Base-by-base conservation (phyloP, 2,329 filamentous ascomycete genomes). In the Aspergillus sp. region DNA sequence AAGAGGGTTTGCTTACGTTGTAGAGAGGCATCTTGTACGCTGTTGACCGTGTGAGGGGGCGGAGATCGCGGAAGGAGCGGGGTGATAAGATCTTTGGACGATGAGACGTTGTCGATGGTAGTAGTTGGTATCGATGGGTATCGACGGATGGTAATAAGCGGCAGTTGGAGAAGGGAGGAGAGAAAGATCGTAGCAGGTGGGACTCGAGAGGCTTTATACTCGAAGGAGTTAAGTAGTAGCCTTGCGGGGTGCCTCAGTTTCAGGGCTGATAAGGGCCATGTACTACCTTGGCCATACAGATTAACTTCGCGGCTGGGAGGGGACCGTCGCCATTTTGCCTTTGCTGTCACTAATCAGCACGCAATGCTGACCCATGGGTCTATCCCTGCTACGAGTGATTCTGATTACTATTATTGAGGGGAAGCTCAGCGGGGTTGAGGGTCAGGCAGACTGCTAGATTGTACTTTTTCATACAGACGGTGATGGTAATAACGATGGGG, bases 11-110 rank as follows among this genome's bases (percentile, higher is more conserved):
- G 63, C 66, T 25, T 62, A 74, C 71, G 55, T 73, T 74, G 66
- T 64, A 73, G 25, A 72, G 62, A 67, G 71, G 68, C 71, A 73
- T 73, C 16, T 57, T 70, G 21, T 19, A 50, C n/a, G 41, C 11
- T 42, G 29, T 42, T 36, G 4, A 29, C 9, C 5, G 40, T 16
- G 19, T 20, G 40, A 42, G 11, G 19, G 40, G 16, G n/a, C 34
- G 34, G 9, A 6, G 34, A 38, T 38, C 5, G 34, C 5, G 14
- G 34, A 5, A 38, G 16, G 13, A 16, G 47, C 16, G 13, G 10
- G 17, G 32, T 16, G 20, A 17, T 31, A 19, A 14, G 44, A 42
- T 45, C 16, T 34, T 19, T n/a, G 47, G 20, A 34, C 36, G 32
- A 29, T 25, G 17, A 25, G 42, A 36, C n/a, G 38, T 32, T 29